Evolutionary conservation across 495 filamentous ascomycete species (phyloP), one percentile per base, ranked within the genome.

Genomic region (Chaetomium fimeti): DNA sequence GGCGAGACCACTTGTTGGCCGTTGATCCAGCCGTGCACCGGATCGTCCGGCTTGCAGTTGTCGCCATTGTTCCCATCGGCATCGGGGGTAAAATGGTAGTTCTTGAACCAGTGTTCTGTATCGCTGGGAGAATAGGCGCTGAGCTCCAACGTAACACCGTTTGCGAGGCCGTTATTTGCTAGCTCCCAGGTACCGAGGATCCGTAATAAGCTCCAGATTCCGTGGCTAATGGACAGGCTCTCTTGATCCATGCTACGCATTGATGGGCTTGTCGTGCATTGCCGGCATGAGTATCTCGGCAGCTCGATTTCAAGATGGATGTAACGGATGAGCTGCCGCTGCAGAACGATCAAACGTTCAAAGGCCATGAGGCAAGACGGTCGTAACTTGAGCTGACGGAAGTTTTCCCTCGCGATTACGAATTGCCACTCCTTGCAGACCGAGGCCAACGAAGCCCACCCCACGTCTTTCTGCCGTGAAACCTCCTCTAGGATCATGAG

Each of bases 111-210:
- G 60, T 72, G 70, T 54, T 70, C 48, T 20, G 60, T 62, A 43
- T 72, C 65, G 60, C 70, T 72, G 42, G 63, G 63, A 54, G 60
- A 72, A 55, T 68, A 54, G n/a, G 59, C 68, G 64, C 65, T 64
- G 53, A 72, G 68, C 70, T 70, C 70, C 49, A 70, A 59, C 62
- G 63, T 61, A n/a, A 72, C 36, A 20, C 47, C 58, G 32, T 57
- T 57, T 36, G 53, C 7, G 40, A 56, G 53, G 32, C 54, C 9
- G 12, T 22, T 25, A 18, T 28, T 25, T 45, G 56, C 56, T 32
- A 40, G 36, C 32, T 62, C 40, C 70, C 66, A 72, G 48, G 68
- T 51, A 56, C 68, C 57, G 48, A 72, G 58, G 57, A 68, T 62
- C n/a, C 47, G 63, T 40, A 68, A 68, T 9, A 72, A 61, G 57